Evolutionary conservation across 1,139 yeast genomes (phyloP), one percentile per base, ranked within the genome.

Genomic region (Lodderomyces pseudojiufengensis): DNA sequence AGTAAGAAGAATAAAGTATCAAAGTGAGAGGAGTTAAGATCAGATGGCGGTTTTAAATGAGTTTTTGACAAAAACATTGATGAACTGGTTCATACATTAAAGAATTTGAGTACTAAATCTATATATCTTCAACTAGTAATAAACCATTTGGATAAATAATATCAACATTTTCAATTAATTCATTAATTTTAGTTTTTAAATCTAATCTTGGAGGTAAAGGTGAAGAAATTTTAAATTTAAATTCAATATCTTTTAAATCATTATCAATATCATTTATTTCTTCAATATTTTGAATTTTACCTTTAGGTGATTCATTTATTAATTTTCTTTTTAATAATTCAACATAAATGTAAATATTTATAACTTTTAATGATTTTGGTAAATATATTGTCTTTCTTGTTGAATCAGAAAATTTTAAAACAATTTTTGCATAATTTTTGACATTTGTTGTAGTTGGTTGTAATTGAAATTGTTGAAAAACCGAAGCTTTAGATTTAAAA

Each of bases 321-420:
- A 49, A 24, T 50, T 46, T 1, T 9, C 21, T 21, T 24, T 25
- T 24, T 3, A 13, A 15, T 34, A 67, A 42, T 48, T 80, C 87
- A 6, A 78, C 78, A 49, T 59, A 80, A 3, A 76, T 74, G 50
- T 78, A 83, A 4, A 83, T 59, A 43, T 80, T 86, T 38, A 73
- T 78, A 2, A 80, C 53, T 0, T 61, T 49, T 29, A 59, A 54
- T 12, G 59, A 53, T n/a, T 73, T 66, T 13, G 74, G 69, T 45
- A 82, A 78, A 33, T 59, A 60, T 24, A 72, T 55, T 0, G 76
- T 67, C 1, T 69, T 48, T 44, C 87, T 61, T 26, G 59, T 59
- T 2, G 84, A 84, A 44, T 65, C 57, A 2, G 66, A 65, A 27
- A 80, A 47, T 46, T 81, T 70, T n/a, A 83, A 70, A 1, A 85